Conservation (phyloP, 2,329 filamentous ascomycete genomes). For the Aspergillus vadensis region DNA sequence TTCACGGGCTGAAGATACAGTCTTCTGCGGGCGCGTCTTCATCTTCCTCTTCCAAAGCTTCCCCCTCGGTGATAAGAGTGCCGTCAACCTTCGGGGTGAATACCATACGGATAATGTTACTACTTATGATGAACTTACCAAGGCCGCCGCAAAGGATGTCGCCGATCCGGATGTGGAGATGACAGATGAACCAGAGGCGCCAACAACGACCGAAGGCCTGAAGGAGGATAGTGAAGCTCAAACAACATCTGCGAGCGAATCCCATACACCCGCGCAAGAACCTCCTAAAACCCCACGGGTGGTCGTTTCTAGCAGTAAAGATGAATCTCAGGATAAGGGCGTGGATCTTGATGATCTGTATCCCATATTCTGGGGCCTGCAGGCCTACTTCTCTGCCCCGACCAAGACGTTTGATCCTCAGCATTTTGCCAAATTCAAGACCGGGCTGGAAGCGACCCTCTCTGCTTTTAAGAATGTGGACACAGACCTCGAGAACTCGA, state of each 20-base stretch:
- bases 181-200: slow-evolving; percentile 41
- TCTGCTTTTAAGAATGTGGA: slow-evolving; percentile 73
- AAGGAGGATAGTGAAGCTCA: slow-evolving; percentile 32
- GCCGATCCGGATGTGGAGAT: slow-evolving; percentile 70
- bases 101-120: slow-evolving; percentile 96
- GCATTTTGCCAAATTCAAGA: slow-evolving; percentile 67
- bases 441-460: slow-evolving; percentile 63
- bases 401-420: slow-evolving; percentile 73
- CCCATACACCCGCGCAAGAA: slow-evolving; percentile 18
- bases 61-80: slow-evolving; percentile 92
- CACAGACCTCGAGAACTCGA: slow-evolving; percentile 68
- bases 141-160: slow-evolving; percentile 37
- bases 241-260: slow-evolving; percentile 19
- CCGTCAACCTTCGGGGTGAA: slow-evolving; percentile 92
- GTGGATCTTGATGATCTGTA: slow-evolving; percentile 76
- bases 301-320: slow-evolving; percentile 24
- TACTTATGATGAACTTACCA: slow-evolving; percentile 66
- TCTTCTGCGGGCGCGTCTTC: slow-evolving; percentile 95
- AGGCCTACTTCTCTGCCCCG: slow-evolving; percentile 88
- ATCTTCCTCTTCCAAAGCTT: slow-evolving; percentile 99
- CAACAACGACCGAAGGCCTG: slow-evolving; percentile 36
- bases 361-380: slow-evolving; percentile 89
- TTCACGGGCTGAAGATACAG: slow-evolving; percentile 94
- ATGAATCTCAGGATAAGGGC: slow-evolving; percentile 38
- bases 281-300: slow-evolving; percentile 28